Conservation (phyloP, 768 basidiomycete genomes). For the Ramaria rubella region DNA sequence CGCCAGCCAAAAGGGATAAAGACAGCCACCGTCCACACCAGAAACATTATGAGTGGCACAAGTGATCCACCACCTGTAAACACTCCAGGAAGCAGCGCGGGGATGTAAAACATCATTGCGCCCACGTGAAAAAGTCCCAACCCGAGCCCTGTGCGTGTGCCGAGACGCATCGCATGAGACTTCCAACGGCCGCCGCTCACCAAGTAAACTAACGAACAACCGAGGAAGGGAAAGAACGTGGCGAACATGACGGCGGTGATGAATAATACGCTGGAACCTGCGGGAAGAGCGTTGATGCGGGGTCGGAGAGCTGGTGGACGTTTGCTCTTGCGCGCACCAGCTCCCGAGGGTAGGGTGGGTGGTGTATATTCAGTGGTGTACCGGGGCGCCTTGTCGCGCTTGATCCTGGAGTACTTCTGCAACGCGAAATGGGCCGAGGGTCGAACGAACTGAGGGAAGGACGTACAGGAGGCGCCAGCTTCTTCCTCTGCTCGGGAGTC, state of each 20-base stretch:
- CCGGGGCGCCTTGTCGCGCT: slow-evolving; percentile 7
- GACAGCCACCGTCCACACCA: slow-evolving; percentile 1
- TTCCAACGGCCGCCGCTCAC: slow-evolving; percentile 3
- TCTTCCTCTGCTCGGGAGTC: slow-evolving; percentile 9
- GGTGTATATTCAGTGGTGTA: slow-evolving; percentile 9
- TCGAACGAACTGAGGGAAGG: background rate
- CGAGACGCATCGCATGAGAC: slow-evolving; percentile 1
- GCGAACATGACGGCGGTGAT: background rate
- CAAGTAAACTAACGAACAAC: background rate
- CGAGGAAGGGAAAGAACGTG: slow-evolving; percentile 5
- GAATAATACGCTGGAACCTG: slow-evolving; percentile 5
- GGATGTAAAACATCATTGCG: slow-evolving; percentile 8
- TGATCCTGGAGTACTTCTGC: slow-evolving; percentile 10
- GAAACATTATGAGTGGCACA: background rate
- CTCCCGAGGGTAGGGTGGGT: background rate
- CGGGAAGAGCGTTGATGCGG: slow-evolving; percentile 5
- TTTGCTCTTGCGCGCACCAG: background rate
- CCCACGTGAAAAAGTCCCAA: slow-evolving; percentile 8
- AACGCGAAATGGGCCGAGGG: background rate
- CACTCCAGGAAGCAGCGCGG: background rate
- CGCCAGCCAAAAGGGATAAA: slow-evolving; percentile 3
- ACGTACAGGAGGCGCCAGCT: slow-evolving; percentile 8
- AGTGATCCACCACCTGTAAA: background rate
- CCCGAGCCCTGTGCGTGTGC: slow-evolving; percentile 1
- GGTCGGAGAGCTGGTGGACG: slow-evolving; percentile 1